Percentiles rank a stretch among this genome's conserved stretches.
phyloP scores from a whole-genome alignment of 495 filamentous ascomycete species.

The Penicillium maclennaniae region DNA sequence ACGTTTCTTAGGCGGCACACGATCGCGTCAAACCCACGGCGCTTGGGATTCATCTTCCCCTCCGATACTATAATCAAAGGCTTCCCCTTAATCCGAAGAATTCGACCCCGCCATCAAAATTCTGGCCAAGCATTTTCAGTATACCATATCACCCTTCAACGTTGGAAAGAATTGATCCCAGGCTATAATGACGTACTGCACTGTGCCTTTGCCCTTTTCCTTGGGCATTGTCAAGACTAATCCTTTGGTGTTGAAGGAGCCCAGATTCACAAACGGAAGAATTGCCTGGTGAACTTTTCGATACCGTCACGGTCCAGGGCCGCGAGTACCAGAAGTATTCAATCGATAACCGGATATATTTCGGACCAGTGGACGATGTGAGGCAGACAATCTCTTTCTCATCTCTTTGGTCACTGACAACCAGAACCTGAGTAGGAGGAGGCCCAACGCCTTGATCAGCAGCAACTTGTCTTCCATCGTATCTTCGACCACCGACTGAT shows the following conservation, averaged over 20 bases:
- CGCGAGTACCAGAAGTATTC: slow-evolving; percentile 72
- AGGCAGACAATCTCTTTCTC: slow-evolving; percentile 18
- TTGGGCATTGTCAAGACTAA: background rate
- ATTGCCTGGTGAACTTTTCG: slow-evolving; percentile 57
- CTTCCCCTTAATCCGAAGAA: slow-evolving; percentile 14
- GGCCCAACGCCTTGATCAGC: slow-evolving; percentile 65
- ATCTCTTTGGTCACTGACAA: slow-evolving; percentile 11
- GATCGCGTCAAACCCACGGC: slow-evolving; percentile 20
- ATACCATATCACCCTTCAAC: slow-evolving; percentile 2
- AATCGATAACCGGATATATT: slow-evolving; percentile 68
- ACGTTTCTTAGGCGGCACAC: slow-evolving; percentile 13
- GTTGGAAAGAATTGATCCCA: slow-evolving; percentile 2
- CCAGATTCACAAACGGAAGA: slow-evolving; percentile 49
- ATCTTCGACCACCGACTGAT: slow-evolving; percentile 75
- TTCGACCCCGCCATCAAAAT: slow-evolving; percentile 19
- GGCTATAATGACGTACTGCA: slow-evolving; percentile 36
- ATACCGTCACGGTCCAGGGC: slow-evolving; percentile 62
- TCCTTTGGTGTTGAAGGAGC: slow-evolving; percentile 30
- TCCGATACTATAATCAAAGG: slow-evolving; percentile 13
- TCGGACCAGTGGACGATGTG: slow-evolving; percentile 83
- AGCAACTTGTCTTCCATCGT: slow-evolving; percentile 66
- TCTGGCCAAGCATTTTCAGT: slow-evolving; percentile 14
- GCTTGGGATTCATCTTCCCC: slow-evolving; percentile 12
- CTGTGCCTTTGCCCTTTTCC: background rate
- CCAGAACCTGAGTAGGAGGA: slow-evolving; percentile 61